phyloP scores from a whole-genome alignment of 768 basidiomycete genomes.

The Termitomyces sp. region DNA sequence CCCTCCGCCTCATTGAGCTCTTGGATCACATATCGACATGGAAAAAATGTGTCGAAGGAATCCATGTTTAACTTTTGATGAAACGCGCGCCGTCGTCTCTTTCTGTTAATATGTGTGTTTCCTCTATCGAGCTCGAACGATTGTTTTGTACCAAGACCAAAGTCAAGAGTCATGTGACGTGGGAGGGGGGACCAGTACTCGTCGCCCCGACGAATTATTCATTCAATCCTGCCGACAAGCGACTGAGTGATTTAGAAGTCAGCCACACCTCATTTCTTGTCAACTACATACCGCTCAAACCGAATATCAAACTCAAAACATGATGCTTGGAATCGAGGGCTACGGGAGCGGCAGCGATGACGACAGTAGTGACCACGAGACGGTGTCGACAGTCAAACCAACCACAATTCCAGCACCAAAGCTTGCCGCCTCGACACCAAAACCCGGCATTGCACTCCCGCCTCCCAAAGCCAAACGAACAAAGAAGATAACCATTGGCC shows the following conservation, averaged over 20 bases:
- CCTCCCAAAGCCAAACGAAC: slow-evolving; percentile 34
- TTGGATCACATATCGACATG: too few relatives aligned
- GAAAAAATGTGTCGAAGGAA: too few relatives aligned
- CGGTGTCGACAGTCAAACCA: slow-evolving; percentile 6
- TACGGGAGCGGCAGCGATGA: slow-evolving; percentile 71
- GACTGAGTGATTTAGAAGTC: neutral
- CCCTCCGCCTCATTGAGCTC: too few relatives aligned
- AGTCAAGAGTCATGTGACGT: too few relatives aligned
- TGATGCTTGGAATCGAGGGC: slow-evolving; percentile 71
- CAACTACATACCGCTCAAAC: neutral
- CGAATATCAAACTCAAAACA: neutral
- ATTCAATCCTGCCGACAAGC: too few relatives aligned
- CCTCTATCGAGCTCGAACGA: too few relatives aligned
- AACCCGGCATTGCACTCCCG: slow-evolving; percentile 8
- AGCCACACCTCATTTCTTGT: neutral
- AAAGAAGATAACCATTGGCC: slow-evolving; percentile 60
- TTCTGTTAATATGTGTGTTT: too few relatives aligned
- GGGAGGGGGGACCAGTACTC: too few relatives aligned
- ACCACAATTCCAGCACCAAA: slow-evolving; percentile 1
- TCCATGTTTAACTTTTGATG: too few relatives aligned
- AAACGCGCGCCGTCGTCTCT: too few relatives aligned
- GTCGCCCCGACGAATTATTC: too few relatives aligned
- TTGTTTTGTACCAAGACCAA: too few relatives aligned
- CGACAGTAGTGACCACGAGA: slow-evolving; percentile 37
- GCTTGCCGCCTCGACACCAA: slow-evolving; percentile 16